Base-by-base conservation (phyloP, 768 basidiomycete species). In the Tephrocybe sp. region DNA sequence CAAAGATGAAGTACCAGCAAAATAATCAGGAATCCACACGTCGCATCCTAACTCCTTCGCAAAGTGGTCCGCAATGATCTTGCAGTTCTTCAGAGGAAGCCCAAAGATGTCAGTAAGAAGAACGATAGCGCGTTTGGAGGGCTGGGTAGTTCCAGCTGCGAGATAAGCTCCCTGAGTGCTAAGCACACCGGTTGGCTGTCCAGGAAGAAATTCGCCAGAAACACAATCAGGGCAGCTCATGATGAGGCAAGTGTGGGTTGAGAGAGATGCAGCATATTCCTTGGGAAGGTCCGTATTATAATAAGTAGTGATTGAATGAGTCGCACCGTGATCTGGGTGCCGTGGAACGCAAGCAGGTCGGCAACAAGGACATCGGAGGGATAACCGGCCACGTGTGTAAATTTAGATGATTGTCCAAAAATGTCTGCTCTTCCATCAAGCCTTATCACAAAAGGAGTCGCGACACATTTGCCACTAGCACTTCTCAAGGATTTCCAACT, bases 21-120 rank as follows among this genome's bases (percentile, higher is more conserved):
- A 83, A 33, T 78, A 53, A 62, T 84, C 83, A 6, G 81, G 81
- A 47, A 77, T 69, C 77, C 79, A 83, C 21, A 81, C 81, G 57
- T 84, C 82, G 50, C 79, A 77, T 3, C 64, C 66, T 23, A 83
- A 55, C 7, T 65, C 47, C 50, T 72, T 65, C 9, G 78, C 72
- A 15, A 79, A 64, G 26, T 63, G 64, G 24, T 84, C 80, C 2
- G 80, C 80, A 1, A 83, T 66, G 44, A 84, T 68, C 60, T 78
- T 81, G 59, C 63, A 70, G 53, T 84, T 83, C 12, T 70, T 66
- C 30, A 82, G 57, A 4, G 71, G 66, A 1, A 83, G 65, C 1
- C 80, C 83, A 57, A 81, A 85, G n/a, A 70, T 71, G 48, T 84
- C 81, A 0, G 77, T 80, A 40, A 82, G 65, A 12, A 82, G 61